Base-by-base conservation (phyloP, 768 basidiomycete species). In the Amanita molliuscula region DNA sequence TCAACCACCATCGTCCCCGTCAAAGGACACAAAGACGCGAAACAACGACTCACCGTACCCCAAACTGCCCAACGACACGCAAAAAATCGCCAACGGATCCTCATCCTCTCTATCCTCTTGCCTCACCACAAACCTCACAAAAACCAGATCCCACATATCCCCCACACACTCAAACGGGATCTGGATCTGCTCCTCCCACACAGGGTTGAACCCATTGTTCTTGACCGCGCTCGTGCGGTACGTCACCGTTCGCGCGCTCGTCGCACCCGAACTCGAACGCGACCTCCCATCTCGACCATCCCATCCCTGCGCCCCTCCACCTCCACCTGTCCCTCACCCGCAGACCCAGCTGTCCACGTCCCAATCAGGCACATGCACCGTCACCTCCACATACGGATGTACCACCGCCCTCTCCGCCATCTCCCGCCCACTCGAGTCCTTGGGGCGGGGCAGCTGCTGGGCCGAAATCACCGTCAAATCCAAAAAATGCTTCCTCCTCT, bases 141-240 rank as follows among this genome's bases (percentile, higher is more conserved):
- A 99, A 20, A 89, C 76, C 35, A 97, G 72, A 50, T 94, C 91
- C 56, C 71, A 71, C 84, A 94, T 88, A 46, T 69, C 68, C 0
- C 84, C 79, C n/a, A 85, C 74, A 59, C 84, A 84, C 40, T 82
- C 81, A 58, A 94, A 93, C 8, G 84, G 80, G 10, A 94, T 65
- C 21, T 71, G 66, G 35, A 93, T 66, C 36, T 67, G 65, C 56
- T 91, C 80, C 55, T 92, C 78, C 88, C 93, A 97, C 4, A 81
- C 70, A 0, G 95, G 95, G 63, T 96, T 96, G 69, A 96, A 94
- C 2, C 95, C 90, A 59, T 94, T 95, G 61, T 88, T 84, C 64
- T 83, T 84, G 51, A 94, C 82, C 2, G 74, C 69, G n/a, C 65
- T 65, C 11, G 92, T 94, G 51, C 77, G 73, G 47, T 63, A 68